These are phyloP conservation scores for Cyberlindnera mycetangii DNA, from an alignment of 805 yeast genomes.

Conservation along the genomic window DNA sequence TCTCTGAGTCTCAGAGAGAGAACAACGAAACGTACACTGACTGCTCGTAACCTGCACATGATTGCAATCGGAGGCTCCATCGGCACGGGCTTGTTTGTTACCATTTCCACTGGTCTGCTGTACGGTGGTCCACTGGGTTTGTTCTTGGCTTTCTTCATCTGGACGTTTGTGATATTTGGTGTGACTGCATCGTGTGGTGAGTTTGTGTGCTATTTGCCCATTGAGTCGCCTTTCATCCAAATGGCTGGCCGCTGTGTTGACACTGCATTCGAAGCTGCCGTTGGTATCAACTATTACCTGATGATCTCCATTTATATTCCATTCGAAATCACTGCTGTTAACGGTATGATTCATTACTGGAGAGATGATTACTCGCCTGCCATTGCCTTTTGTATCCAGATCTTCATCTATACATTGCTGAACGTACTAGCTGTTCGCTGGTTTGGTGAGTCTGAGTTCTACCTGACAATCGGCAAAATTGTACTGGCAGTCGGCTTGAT, in stretches of 20 bases:
- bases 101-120: slow-evolving; percentile 49
- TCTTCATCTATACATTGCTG: slow-evolving; percentile 57
- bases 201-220: slow-evolving; percentile 59
- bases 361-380: slow-evolving; percentile 71
- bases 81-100: slow-evolving; percentile 63
- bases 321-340: slow-evolving; percentile 62
- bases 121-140: slow-evolving; percentile 55
- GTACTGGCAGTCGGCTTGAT: slow-evolving; percentile 70
- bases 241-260: slow-evolving; percentile 63
- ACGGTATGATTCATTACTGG: slow-evolving; percentile 69
- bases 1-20: slow-evolving; percentile 1
- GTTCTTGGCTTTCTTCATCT: slow-evolving; percentile 55
- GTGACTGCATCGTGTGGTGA: slow-evolving; percentile 65
- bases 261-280: slow-evolving; percentile 64
- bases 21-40: slow-evolving; percentile 35
- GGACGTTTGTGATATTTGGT: slow-evolving; percentile 59
- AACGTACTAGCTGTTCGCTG: slow-evolving; percentile 70
- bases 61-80: slow-evolving; percentile 66
- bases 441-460: slow-evolving; percentile 81
- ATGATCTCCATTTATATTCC: slow-evolving; percentile 57
- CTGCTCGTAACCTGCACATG: slow-evolving; percentile 56
- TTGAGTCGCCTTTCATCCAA: slow-evolving; percentile 61
- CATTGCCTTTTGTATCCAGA: slow-evolving; percentile 61
- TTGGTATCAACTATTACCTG: slow-evolving; percentile 63
- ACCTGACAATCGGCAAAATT: slow-evolving; percentile 69